Percentiles rank a stretch among this genome's conserved stretches.
Conservation (phyloP, 495 filamentous ascomycete species). For the Penicillium waksmanii region DNA sequence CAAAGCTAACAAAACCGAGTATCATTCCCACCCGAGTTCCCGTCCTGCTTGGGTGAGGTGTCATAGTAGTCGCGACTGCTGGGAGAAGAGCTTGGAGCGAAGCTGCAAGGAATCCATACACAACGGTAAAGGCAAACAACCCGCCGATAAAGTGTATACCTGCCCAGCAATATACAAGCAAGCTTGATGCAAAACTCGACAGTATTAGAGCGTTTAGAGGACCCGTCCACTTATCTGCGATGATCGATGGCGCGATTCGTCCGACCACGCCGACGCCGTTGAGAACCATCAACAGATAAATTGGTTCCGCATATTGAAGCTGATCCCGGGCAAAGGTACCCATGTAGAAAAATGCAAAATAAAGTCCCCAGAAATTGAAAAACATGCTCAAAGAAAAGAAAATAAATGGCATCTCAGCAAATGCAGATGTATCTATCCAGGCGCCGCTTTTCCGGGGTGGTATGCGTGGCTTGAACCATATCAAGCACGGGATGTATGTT, state of each 20-base stretch:
- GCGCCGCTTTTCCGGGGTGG: slow-evolving; percentile 22
- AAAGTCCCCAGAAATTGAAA: slow-evolving; percentile 41
- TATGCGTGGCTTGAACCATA: slow-evolving; percentile 34
- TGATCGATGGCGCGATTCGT: slow-evolving; percentile 43
- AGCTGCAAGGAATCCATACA: slow-evolving; percentile 49
- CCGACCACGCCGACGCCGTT: slow-evolving; percentile 52
- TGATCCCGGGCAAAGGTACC: slow-evolving; percentile 25
- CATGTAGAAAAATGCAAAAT: slow-evolving; percentile 51
- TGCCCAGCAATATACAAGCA: slow-evolving; percentile 43
- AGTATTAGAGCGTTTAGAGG: slow-evolving; percentile 38
- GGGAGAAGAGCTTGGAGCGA: slow-evolving; percentile 40
- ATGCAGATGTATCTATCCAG: slow-evolving; percentile 39
- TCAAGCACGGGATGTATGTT: slow-evolving; percentile 42
- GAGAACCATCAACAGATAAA: slow-evolving; percentile 36
- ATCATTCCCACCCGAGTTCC: slow-evolving; percentile 66
- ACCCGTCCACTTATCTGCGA: slow-evolving; percentile 43
- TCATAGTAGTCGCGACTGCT: slow-evolving; percentile 30
- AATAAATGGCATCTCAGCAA: slow-evolving; percentile 40
- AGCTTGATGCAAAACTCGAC: slow-evolving; percentile 29
- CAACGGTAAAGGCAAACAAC: slow-evolving; percentile 37
- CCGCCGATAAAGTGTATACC: slow-evolving; percentile 33
- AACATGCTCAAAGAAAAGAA: slow-evolving; percentile 33
- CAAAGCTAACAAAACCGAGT: slow-evolving; percentile 51
- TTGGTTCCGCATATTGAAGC: not conserved
- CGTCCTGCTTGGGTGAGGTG: slow-evolving; percentile 50